phyloP scores from a whole-genome alignment of 768 basidiomycete genomes.

The Suillus bovinus region DNA sequence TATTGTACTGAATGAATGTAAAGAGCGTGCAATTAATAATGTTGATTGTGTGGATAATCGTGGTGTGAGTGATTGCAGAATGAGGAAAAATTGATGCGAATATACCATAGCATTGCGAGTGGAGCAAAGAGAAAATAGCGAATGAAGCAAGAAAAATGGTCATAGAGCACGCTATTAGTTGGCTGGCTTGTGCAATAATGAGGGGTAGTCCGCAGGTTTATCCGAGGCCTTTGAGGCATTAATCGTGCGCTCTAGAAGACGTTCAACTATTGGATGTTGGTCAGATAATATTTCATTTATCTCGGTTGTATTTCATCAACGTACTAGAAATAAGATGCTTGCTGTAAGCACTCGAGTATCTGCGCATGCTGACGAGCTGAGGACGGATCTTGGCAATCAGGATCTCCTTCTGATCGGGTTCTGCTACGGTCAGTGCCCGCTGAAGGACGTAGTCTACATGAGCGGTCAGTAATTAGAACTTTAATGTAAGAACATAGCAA shows the following conservation, averaged over 20 bases:
- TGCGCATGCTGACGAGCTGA: slow-evolving; percentile 69
- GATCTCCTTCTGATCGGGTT: slow-evolving; percentile 68
- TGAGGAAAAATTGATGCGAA: slow-evolving; percentile 30
- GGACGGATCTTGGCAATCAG: slow-evolving; percentile 64
- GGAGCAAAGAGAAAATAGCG: slow-evolving; percentile 19
- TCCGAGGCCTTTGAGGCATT: slow-evolving; percentile 29
- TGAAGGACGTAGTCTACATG: slow-evolving; percentile 82
- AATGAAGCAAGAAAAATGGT: slow-evolving; percentile 15
- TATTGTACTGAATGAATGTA: slow-evolving; percentile 26
- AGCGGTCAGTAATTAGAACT: slow-evolving; percentile 10
- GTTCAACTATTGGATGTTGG: slow-evolving; percentile 53
- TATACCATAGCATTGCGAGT: slow-evolving; percentile 40
- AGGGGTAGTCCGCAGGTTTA: slow-evolving; percentile 32
- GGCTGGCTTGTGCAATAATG: slow-evolving; percentile 25
- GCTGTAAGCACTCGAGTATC: slow-evolving; percentile 70
- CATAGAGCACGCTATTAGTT: slow-evolving; percentile 20
- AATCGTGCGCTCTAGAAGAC: slow-evolving; percentile 57
- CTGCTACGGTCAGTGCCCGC: slow-evolving; percentile 67
- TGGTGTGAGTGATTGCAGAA: slow-evolving; percentile 31
- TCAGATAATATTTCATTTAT: slow-evolving; percentile 19
- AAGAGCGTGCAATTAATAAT: slow-evolving; percentile 36
- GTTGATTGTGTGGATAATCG: slow-evolving; percentile 35
- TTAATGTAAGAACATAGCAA: slow-evolving; percentile 17
- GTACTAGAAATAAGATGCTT: slow-evolving; percentile 81
- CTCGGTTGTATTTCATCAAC: slow-evolving; percentile 26